These are phyloP conservation scores for Corchorus capsularis DNA, from an alignment of 345 rosid genomes.

Conservation along the genomic window DNA sequence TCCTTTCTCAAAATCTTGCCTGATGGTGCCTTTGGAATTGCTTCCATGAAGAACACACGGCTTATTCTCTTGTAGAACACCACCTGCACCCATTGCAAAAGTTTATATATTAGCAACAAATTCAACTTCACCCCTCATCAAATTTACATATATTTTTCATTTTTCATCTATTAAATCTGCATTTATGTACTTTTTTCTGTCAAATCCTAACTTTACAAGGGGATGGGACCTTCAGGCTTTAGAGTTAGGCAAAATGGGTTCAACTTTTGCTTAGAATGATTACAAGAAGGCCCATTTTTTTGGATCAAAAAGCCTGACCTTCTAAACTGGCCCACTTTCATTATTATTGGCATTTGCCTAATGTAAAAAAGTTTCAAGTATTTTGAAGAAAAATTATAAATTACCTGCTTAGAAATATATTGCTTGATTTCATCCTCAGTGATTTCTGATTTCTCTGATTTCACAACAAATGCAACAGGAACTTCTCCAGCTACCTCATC, in stretches of 20 bases:
- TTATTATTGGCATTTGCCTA: background rate
- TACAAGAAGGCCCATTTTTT: background rate
- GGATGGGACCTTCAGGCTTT: background rate
- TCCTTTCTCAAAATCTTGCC: constrained; percentile 80
- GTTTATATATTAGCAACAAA: background rate
- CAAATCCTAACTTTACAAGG: too few relatives aligned
- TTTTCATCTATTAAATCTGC: too few relatives aligned
- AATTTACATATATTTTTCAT: too few relatives aligned
- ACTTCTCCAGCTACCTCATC: constrained; percentile 77
- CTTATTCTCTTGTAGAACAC: constrained; percentile 66
- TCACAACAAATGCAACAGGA: constrained; percentile 73
- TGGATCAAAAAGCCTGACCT: background rate
- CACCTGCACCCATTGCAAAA: constrained; percentile 41
- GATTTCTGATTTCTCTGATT: constrained; percentile 48
- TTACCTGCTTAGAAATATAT: constrained; percentile 67
- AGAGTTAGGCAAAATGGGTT: background rate
- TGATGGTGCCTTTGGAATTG: constrained; percentile 76
- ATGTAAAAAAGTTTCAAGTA: too few relatives aligned
- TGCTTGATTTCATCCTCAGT: constrained; percentile 64
- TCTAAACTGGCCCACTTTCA: background rate
- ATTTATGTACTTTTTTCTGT: too few relatives aligned
- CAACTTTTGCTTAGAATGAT: background rate
- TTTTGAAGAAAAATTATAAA: too few relatives aligned
- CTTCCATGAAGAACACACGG: constrained; percentile 52
- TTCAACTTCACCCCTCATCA: background rate